These are phyloP conservation scores for Russula ochroleuca DNA, from an alignment of 768 basidiomycete genomes.

Conservation along the genomic window DNA sequence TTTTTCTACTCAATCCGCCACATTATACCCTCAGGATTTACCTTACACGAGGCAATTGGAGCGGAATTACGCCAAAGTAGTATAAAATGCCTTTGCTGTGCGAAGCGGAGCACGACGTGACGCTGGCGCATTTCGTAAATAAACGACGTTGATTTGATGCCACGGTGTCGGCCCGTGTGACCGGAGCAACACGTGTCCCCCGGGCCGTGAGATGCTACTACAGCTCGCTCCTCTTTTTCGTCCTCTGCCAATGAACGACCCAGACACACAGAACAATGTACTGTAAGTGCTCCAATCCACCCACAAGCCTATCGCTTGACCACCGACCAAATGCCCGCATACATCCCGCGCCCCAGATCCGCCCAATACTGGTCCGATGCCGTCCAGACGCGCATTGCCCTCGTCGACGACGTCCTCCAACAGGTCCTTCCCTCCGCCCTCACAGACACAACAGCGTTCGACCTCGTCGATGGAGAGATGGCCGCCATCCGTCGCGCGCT, in stretches of 20 bases:
- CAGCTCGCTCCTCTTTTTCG: not conserved
- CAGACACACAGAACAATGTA: not conserved
- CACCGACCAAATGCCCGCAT: not conserved
- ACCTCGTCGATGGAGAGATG: constrained; percentile 20
- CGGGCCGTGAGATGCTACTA: not conserved
- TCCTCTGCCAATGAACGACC: constrained; percentile 9
- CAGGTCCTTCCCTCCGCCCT: constrained; percentile 14
- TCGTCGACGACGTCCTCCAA: constrained; percentile 15
- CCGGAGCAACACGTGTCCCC: not conserved
- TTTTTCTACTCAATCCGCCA: constrained; percentile 20
- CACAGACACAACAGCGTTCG: constrained; percentile 2
- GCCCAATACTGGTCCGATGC: constrained; percentile 22
- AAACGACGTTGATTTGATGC: too few species aligned
- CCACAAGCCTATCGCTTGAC: not conserved
- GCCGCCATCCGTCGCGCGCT: constrained; percentile 13
- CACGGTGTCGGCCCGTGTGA: too few species aligned
- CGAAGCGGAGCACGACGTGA: constrained; percentile 10
- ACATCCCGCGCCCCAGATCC: constrained; percentile 2
- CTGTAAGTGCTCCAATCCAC: constrained; percentile 11
- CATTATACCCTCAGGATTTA: constrained; percentile 20
- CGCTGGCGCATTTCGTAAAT: too few species aligned
- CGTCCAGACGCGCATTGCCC: constrained; percentile 12
- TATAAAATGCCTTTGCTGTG: constrained; percentile 21
- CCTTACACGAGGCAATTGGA: constrained; percentile 4
- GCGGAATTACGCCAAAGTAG: constrained; percentile 5